Conservation (phyloP, 2,329 filamentous ascomycete genomes). For the Arthrobotrys entomopaga region DNA sequence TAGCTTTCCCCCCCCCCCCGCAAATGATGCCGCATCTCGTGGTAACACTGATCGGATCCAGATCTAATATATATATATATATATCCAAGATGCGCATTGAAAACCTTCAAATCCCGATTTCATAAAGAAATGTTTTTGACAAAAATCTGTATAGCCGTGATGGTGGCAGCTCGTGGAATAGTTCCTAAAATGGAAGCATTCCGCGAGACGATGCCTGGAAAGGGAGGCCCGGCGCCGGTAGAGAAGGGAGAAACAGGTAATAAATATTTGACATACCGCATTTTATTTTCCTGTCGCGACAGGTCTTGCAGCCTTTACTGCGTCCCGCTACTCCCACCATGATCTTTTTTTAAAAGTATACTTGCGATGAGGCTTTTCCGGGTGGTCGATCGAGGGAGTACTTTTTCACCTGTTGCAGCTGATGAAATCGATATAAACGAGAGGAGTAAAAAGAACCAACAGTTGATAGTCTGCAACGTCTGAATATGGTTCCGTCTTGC, state of each 20-base stretch:
- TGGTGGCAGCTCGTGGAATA: constrained; percentile 24
- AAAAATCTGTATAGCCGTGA: constrained; percentile 4
- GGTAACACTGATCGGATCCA: not conserved
- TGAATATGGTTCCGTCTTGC: constrained; percentile 28
- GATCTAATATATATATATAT: not conserved
- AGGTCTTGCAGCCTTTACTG: constrained; percentile 54
- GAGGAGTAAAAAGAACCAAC: no score
- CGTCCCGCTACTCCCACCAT: constrained; percentile 55
- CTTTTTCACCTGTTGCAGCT: not conserved
- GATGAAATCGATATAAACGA: constrained; percentile 20
- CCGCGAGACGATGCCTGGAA: constrained; percentile 23
- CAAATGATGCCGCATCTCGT: constrained; percentile 21
- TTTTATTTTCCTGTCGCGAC: constrained; percentile 53
- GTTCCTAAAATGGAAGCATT: constrained; percentile 41
- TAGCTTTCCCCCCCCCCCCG: no score
- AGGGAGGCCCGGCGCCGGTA: not conserved
- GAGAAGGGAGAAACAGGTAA: constrained; percentile 9
- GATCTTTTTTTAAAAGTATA: no score
- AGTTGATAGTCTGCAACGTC: not conserved
- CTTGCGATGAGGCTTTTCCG: not conserved
- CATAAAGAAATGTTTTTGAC: not conserved
- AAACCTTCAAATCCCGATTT: not conserved
- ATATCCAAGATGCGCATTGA: not conserved
- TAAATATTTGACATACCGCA: constrained; percentile 42
- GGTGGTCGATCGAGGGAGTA: constrained; percentile 9